Evolutionary conservation across 805 yeast species (phyloP).

Genomic region (Lipomyces starkeyi): DNA sequence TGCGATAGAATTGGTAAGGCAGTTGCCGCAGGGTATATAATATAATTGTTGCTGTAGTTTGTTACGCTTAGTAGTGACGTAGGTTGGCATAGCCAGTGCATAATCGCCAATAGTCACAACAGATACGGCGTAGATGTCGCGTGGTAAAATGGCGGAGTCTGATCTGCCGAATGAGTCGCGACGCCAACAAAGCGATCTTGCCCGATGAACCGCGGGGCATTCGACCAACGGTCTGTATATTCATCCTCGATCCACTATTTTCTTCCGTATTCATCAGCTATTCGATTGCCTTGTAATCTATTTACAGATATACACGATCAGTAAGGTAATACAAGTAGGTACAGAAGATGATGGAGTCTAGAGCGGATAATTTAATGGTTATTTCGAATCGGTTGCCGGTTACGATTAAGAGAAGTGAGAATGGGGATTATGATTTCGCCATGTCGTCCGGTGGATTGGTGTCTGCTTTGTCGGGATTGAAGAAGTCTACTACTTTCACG

Average conservation of each 20-base stretch:
- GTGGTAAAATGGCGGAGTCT: no score
- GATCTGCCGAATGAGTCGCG: no score
- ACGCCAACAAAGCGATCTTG: no score
- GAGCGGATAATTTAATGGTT: conserved; percentile 67
- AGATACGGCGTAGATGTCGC: no score
- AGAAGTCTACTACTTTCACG: conserved; percentile 80
- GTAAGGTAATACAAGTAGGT: not conserved
- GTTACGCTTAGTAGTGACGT: no score
- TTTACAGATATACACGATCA: not conserved
- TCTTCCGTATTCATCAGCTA: not conserved
- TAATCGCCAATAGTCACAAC: no score
- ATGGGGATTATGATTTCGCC: conserved; percentile 74
- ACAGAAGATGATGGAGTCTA: not conserved
- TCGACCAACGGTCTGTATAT: no score
- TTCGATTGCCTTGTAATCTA: not conserved
- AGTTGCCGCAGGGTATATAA: no score
- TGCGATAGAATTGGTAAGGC: no score
- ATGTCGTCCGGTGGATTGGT: conserved; percentile 99
- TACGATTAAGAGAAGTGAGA: conserved; percentile 70
- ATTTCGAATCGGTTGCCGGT: conserved; percentile 96
- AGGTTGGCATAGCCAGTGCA: no score
- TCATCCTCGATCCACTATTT: not conserved
- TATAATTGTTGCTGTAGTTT: no score
- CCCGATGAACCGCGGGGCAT: no score
- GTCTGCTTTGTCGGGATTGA: conserved; percentile 90